Conservation (phyloP, 1,284 basidiomycete species). For the Taiwanofungus camphoratus region DNA sequence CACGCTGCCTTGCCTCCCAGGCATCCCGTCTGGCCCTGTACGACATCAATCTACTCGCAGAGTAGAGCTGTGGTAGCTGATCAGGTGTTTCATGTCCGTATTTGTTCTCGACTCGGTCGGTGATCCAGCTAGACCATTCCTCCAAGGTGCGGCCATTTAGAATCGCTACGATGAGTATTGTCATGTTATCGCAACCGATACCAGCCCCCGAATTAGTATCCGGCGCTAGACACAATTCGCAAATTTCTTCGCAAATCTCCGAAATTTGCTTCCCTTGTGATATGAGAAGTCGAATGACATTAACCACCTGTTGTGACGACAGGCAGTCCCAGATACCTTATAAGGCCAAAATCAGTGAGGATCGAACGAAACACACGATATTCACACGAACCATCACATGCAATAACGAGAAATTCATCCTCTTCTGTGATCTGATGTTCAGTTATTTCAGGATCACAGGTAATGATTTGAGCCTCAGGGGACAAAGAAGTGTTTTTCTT, state of each 20-base stretch:
- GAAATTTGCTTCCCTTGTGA: conserved; percentile 76
- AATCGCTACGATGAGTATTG: conserved; percentile 86
- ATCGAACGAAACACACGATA: conserved; percentile 2
- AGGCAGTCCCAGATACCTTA: conserved; percentile 98
- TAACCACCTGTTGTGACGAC: conserved; percentile 88
- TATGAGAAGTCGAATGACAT: conserved; percentile 82
- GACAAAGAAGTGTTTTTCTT: conserved; percentile 85
- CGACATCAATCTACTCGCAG: conserved; percentile 50
- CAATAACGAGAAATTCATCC: conserved; percentile 94
- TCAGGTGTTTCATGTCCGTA: conserved; percentile 72
- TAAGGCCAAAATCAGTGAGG: conserved; percentile 8
- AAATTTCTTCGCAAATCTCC: conserved; percentile 87
- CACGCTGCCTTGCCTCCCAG: conserved; percentile 43
- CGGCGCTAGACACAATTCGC: conserved; percentile 92
- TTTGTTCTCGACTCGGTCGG: conserved; percentile 73
- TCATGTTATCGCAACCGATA: conserved; percentile 99
- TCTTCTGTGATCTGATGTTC: conserved; percentile 78
- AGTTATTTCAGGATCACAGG: conserved; percentile 89
- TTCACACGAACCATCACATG: conserved; percentile 83
- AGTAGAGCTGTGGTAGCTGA: conserved; percentile 62
- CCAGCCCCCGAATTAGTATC: conserved; percentile 89
- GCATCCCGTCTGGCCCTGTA: conserved; percentile 54
- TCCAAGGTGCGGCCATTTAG: conserved; percentile 83
- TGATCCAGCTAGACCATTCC: conserved; percentile 93
- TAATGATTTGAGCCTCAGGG: conserved; percentile 93